These are phyloP conservation scores for Backusella tuberculispora DNA, from an alignment of 192 early-diverging fungal species.

Conservation along the genomic window DNA sequence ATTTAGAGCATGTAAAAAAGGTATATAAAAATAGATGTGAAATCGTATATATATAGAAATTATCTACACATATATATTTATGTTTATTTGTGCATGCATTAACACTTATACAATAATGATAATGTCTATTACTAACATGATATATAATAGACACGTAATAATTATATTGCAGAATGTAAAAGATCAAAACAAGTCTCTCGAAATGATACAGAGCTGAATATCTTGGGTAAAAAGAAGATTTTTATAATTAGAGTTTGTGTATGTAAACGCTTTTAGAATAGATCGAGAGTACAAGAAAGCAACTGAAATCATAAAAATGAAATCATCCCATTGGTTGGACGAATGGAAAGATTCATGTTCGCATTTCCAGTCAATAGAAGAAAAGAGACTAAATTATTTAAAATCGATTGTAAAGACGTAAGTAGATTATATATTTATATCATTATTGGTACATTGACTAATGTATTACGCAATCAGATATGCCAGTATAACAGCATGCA, in stretches of 20 bases:
- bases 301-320: background rate
- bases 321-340: background rate
- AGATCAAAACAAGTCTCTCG: background rate
- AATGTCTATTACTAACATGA: too few relatives aligned
- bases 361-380: background rate
- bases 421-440: background rate
- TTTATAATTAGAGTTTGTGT: too few relatives aligned
- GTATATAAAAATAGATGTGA: background rate
- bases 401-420: slow-evolving; percentile 8
- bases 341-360: slow-evolving; percentile 14
- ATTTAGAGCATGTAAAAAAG: slow-evolving; percentile 1
- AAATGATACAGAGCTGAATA: too few relatives aligned
- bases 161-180: background rate
- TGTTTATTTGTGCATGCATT: background rate
- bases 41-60: background rate
- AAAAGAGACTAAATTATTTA: slow-evolving; percentile 18
- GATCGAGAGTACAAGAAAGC: background rate
- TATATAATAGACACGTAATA: background rate
- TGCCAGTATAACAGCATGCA: slow-evolving; percentile 5
- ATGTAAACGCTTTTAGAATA: background rate
- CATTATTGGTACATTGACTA: background rate
- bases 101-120: too few relatives aligned
- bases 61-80: background rate
- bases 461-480: background rate
- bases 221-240: too few relatives aligned